Conservation (phyloP, 1,284 basidiomycete species). For the Mycosarcoma maydis region DNA sequence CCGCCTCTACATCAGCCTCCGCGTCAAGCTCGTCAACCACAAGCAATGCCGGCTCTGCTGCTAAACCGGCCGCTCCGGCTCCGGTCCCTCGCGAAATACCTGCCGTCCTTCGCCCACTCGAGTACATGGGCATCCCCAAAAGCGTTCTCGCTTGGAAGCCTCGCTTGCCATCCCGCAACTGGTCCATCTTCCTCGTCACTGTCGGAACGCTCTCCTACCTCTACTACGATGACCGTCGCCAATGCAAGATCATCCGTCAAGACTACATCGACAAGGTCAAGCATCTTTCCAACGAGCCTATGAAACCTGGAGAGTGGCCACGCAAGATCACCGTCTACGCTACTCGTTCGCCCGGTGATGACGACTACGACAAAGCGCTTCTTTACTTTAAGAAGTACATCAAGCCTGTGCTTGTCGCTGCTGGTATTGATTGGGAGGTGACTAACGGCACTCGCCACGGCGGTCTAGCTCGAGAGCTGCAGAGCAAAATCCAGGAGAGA, state of each 20-base stretch:
- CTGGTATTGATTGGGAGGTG: slow-evolving; percentile 90
- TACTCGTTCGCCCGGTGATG: slow-evolving; percentile 91
- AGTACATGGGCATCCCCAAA: slow-evolving; percentile 70
- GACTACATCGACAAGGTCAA: slow-evolving; percentile 83
- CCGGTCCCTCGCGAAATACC: slow-evolving; percentile 49
- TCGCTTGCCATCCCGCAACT: slow-evolving; percentile 84
- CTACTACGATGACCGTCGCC: slow-evolving; percentile 84
- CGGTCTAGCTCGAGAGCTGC: slow-evolving; percentile 79
- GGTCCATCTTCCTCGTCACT: slow-evolving; percentile 87
- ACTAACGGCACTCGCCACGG: slow-evolving; percentile 84
- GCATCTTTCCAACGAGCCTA: slow-evolving; percentile 76
- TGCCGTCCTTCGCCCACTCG: slow-evolving; percentile 65
- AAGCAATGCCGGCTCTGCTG: slow-evolving; percentile 12
- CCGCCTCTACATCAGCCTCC: slow-evolving; percentile 5
- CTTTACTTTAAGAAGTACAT: slow-evolving; percentile 94
- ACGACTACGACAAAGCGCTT: slow-evolving; percentile 84
- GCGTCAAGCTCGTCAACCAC: slow-evolving; percentile 4
- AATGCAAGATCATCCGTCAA: slow-evolving; percentile 80
- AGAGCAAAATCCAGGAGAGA: slow-evolving; percentile 76
- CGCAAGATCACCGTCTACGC: slow-evolving; percentile 88
- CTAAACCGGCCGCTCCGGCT: slow-evolving; percentile 22
- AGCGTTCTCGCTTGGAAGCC: slow-evolving; percentile 69
- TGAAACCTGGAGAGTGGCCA: slow-evolving; percentile 76
- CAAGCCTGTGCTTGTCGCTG: slow-evolving; percentile 94
- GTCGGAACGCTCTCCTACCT: slow-evolving; percentile 77